Conservation (phyloP, 352 stramenopile species). For the Phytopythium boreale region DNA sequence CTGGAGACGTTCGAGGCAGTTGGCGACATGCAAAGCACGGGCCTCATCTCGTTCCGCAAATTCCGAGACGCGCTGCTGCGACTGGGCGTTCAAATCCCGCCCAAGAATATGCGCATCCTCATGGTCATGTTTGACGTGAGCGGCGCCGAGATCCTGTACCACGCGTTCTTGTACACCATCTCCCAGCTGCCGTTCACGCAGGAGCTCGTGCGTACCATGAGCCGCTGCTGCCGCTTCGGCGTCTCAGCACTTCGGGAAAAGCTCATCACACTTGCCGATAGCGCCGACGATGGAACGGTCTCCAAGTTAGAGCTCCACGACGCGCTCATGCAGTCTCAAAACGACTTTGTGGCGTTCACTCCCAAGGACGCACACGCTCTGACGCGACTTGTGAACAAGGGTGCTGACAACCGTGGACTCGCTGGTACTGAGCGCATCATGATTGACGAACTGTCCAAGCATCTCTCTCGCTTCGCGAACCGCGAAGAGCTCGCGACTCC, state of each 20-base stretch:
- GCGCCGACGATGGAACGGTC: conserved; percentile 33
- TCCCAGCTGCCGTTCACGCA: conserved; percentile 21
- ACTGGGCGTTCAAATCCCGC: conserved; percentile 27
- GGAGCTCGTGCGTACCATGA: conserved; percentile 20
- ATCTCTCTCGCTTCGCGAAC: conserved; percentile 29
- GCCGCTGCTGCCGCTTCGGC: conserved; percentile 36
- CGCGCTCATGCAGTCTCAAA: conserved; percentile 28
- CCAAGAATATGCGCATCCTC: conserved; percentile 42
- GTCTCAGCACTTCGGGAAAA: conserved; percentile 36
- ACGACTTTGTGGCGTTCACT: conserved; percentile 29
- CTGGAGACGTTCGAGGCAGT: conserved; percentile 32
- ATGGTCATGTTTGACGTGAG: conserved; percentile 50
- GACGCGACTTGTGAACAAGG: conserved; percentile 23
- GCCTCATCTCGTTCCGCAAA: conserved; percentile 35
- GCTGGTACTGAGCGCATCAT: conserved; percentile 16
- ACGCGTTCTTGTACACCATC: conserved; percentile 38
- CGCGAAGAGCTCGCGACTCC: neutral
- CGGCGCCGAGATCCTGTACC: conserved; percentile 48
- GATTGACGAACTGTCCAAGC: conserved; percentile 32
- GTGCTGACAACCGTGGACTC: conserved; percentile 2
- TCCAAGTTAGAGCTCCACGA: conserved; percentile 37
- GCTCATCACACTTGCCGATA: conserved; percentile 27
- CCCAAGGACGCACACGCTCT: conserved; percentile 33
- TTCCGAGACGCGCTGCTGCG: conserved; percentile 40
- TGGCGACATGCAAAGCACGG: conserved; percentile 47